Base-by-base conservation (phyloP, 169 alveolate genomes). In the Plasmodium falciparum region DNA sequence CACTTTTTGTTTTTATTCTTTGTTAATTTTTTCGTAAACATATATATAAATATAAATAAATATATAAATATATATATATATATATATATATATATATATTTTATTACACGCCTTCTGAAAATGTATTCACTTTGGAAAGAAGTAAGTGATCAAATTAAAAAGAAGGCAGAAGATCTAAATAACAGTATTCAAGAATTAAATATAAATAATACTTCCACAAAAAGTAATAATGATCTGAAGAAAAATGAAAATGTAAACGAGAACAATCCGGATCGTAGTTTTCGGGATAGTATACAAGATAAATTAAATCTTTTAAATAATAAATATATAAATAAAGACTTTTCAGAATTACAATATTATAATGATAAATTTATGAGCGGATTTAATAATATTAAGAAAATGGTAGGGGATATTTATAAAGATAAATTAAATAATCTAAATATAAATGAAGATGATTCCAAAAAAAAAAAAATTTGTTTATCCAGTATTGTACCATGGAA, bases 51-150 rank as follows among this genome's bases (percentile, higher is more conserved):
- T 72, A 39, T 61, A 72, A 50, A 24, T 72, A 50, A 45, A 50
- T n/a, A 29, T 72, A 39, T 26, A 45, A 11, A 61, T 73, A 61
- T 43, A 20, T 9, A 33, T 33, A 33, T 33, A 33, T 33, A 33
- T 33, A 2, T 26, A 26, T 26, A 24, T 29, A 29, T 52, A 52
- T 52, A 13, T 52, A 0, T n/a, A 0, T 26, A 20, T 45, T 8
- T 6, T 45, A 15, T 73, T 12, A n/a, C 56, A 3, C 52, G 26
- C 24, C 7, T 54, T 15, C 4, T 20, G 8, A 43, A 61, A 9
- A 86, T 86, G 92, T 86, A 86, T 43, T 86, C 92, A 24, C 47
- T 86, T 22, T 86, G 92, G 92, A 86, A 86, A 63, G 92, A 86
- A 24, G 86, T 86, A 45, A 86, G 92, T 13, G 75, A 50, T 4